Evolutionary conservation across 169 alveolate genomes (phyloP).

Genomic region (Cryptosporidium meleagridis): DNA sequence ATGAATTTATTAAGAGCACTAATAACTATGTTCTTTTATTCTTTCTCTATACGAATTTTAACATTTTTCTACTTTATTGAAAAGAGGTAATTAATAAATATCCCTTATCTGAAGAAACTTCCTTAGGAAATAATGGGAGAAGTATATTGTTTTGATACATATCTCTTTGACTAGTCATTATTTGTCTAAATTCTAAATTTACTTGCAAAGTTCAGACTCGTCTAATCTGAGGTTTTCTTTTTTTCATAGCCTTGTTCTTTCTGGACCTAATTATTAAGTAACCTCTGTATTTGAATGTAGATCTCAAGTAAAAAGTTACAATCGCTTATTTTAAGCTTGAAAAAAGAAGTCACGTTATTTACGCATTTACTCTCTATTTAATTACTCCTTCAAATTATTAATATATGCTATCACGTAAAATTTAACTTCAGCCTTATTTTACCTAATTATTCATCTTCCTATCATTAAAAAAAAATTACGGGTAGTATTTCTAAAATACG

Average conservation of each 20-base stretch:
- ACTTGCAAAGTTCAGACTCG: not conserved
- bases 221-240: not conserved
- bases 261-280: no score
- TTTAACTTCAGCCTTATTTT: no score
- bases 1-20: not conserved
- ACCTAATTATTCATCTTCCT: not conserved
- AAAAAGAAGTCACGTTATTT: no score
- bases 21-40: not conserved
- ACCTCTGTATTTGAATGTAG: no score
- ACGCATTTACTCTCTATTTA: no score
- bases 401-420: no score
- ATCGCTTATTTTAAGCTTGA: not conserved
- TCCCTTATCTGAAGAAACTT: not conserved
- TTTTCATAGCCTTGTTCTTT: not conserved
- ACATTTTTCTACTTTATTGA: not conserved
- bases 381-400: no score
- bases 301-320: no score
- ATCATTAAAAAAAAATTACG: not conserved
- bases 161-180: not conserved
- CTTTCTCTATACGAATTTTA: not conserved
- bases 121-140: not conserved
- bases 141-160: not conserved
- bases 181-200: slow-evolving; percentile 1
- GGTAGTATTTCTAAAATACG: not conserved
- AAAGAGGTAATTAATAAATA: not conserved